Base-by-base conservation (phyloP, 129 eudicot species). In the Arctium minus region DNA sequence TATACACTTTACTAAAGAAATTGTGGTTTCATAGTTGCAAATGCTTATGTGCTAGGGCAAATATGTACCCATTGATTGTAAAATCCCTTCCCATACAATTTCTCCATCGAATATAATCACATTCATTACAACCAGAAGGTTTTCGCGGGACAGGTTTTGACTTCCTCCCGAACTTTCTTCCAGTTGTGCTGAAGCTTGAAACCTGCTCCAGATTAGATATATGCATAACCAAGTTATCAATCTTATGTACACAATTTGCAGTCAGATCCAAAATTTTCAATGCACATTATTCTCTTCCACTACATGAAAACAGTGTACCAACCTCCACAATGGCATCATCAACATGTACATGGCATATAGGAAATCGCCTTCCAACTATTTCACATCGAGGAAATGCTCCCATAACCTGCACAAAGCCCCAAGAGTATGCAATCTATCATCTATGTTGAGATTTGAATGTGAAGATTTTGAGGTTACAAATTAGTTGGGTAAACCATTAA, bases 331-430 rank as follows among this genome's bases (percentile, higher is more conserved):
- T 79, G 68, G 85, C 74, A 76, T 87, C 95, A 80, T 84, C 91
- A 1, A 91, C 87, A 81, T 89, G 88, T 71, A 91, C 95, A 79
- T 89, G 95, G 60, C 95, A 91, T 80, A 91, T 89, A n/a, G 95
- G 95, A 84, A 91, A 91, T 33, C 95, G 85, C 74, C 80, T 89
- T 79, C 95, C 95, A 83, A 91, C 91, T 42, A 91, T 76, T 85
- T 87, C 89, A 81, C 91, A 87, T 10, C 67, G 89, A 6, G 88
- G 86, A 85, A 91, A 91, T 67, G 88, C 82, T 85, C 87, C 75
- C 77, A 73, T 73, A 44, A 91, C 91, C 95, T 91, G 88, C 82
- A 87, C 30, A 67, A 12, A 11, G 73, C 72, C 67, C 56, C 3
- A 35, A 53, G 31, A 70, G 69, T 62, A 70, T 33, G 39, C 65